Evolutionary conservation across 352 stramenopile genomes (phyloP), one percentile per base, ranked within the genome.

Genomic region (Globisporangium yorkense): DNA sequence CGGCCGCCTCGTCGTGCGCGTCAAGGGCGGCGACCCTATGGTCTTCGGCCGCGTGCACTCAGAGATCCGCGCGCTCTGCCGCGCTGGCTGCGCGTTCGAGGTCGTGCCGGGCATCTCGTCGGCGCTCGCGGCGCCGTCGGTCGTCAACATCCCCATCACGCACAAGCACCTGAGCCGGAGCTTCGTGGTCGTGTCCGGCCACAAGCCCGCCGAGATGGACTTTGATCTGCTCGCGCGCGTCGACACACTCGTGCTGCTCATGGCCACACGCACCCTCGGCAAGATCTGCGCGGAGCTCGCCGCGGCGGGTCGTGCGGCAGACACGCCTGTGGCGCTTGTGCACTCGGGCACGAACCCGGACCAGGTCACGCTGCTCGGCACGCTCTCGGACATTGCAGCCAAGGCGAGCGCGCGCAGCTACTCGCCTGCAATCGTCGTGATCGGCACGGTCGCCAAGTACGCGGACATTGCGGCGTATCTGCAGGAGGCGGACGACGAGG

Each of bases 161-260:
- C 77, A 89, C 70, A 88, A 88, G 67, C 71, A 77, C 43, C 39
- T 87, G 62, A 84, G 77, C 58, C 77, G 68, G 44, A 80, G 56
- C 57, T 82, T 89, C 35, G 56, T 88, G n/a, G 75, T 87, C 3
- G 65, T 87, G 48, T 89, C 77, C 18, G 72, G 77, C 5, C 80
- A 89, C 65, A 86, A 86, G 35, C 80, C 80, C 0, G 70, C 67
- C 33, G 77, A 89, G 48, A 86, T 89, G 75, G 71, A 89, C 65
- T 67, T 97, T 96, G 33, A 89, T 77, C 62, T 98, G 88, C 65
- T 98, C 88, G 8, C 89, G 72, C 77, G 97, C 84, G 68, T 98
- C 87, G 33, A 98, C 80, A 50, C 93, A 85, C 35, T 92, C 89
- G 35, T 95, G 80, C 72, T 97, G 97, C 8, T 92, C 92, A 13